Evolutionary conservation across 495 filamentous ascomycete genomes (phyloP).

Genomic region (Chaetomidium leptoderma): DNA sequence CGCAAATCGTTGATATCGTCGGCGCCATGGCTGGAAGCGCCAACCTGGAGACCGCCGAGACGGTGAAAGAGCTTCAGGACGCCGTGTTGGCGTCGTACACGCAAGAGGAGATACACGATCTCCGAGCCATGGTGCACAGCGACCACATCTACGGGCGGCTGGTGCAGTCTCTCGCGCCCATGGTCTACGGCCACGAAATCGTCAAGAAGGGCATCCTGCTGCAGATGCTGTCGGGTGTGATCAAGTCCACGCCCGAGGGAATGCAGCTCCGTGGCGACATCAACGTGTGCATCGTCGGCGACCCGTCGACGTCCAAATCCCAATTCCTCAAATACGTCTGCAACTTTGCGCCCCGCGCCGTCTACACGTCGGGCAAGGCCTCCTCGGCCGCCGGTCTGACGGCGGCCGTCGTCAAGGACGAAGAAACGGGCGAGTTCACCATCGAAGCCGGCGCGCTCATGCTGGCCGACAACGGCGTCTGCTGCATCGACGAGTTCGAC

Average conservation of each 20-base stretch:
- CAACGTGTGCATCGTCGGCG: conserved; percentile 98
- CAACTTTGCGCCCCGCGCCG: conserved; percentile 88
- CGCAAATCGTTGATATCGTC: conserved; percentile 62
- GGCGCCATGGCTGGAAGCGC: conserved; percentile 69
- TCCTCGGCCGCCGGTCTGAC: conserved; percentile 97
- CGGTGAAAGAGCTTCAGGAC: conserved; percentile 81
- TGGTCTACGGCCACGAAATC: conserved; percentile 93
- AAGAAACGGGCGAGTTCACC: conserved; percentile 97
- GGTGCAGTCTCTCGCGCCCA: conserved; percentile 92
- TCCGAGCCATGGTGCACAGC: conserved; percentile 88
- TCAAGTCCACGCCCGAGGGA: conserved; percentile 84
- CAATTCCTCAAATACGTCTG: conserved; percentile 99
- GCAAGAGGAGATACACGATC: conserved; percentile 78
- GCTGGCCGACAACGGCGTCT: conserved; percentile 96
- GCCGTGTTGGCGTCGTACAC: conserved; percentile 80
- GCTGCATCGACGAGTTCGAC: conserved; percentile 98
- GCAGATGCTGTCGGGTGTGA: conserved; percentile 88
- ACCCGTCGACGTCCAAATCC: conserved; percentile 96
- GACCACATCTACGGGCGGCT: conserved; percentile 93
- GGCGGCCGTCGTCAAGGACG: conserved; percentile 94
- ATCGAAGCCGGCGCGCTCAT: conserved; percentile 98
- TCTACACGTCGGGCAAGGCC: conserved; percentile 97
- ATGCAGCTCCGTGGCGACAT: conserved; percentile 94
- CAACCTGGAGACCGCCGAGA: conserved; percentile 57
- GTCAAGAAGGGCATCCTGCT: conserved; percentile 96